Conservation (phyloP, 345 rosid genomes). For the Salix purpurea region DNA sequence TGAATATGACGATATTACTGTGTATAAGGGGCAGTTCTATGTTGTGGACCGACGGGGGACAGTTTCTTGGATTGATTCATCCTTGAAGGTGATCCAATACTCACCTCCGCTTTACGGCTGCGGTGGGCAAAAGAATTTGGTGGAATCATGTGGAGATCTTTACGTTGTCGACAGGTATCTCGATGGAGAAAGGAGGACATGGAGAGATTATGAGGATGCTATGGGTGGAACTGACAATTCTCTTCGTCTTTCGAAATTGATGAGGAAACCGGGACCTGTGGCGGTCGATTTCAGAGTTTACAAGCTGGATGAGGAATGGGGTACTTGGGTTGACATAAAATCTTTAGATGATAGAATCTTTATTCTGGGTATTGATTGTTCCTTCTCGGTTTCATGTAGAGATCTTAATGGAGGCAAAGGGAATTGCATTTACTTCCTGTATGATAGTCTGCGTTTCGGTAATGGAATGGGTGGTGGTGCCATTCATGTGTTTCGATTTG, state of each 20-base stretch:
- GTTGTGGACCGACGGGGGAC: slow-evolving; percentile 25
- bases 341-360: slow-evolving; percentile 6
- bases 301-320: slow-evolving; percentile 26
- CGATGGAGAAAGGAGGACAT: slow-evolving; percentile 3
- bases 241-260: not conserved
- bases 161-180: slow-evolving; percentile 26
- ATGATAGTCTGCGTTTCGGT: not conserved
- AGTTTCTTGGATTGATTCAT: slow-evolving; percentile 24
- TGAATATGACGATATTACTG: slow-evolving; percentile 20
- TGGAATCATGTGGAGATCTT: slow-evolving; percentile 24
- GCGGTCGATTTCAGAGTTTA: slow-evolving; percentile 14
- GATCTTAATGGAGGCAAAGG: slow-evolving; percentile 5
- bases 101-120: slow-evolving; percentile 19
- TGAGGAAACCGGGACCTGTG: not conserved
- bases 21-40: slow-evolving; percentile 14
- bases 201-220: not conserved
- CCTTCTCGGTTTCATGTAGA: slow-evolving; percentile 25
- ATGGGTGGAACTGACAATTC: not conserved
- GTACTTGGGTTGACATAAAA: not conserved
- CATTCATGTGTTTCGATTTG: slow-evolving; percentile 11
- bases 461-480: not conserved
- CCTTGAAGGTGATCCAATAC: slow-evolving; percentile 16
- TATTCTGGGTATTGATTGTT: slow-evolving; percentile 28
- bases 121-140: slow-evolving; percentile 9
- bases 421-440: slow-evolving; percentile 19